These are phyloP conservation scores for Microascus cirrosus DNA, from an alignment of 2,329 filamentous ascomycete genomes.

Conservation along the genomic window DNA sequence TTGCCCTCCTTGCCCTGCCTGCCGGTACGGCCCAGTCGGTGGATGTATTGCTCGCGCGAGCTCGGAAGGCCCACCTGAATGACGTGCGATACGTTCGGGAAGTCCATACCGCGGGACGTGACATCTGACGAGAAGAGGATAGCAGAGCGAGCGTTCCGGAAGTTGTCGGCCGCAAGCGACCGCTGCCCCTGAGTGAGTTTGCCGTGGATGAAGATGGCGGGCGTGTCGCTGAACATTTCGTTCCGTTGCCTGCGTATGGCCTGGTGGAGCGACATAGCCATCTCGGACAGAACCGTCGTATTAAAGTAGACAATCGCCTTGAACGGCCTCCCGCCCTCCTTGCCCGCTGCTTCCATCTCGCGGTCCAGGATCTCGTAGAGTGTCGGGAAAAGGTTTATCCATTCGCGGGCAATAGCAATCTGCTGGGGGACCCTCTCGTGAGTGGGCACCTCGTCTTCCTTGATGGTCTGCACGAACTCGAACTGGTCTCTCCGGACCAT, in stretches of 20 bases:
- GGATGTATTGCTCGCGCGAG: slow-evolving; percentile 62
- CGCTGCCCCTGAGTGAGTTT: slow-evolving; percentile 60
- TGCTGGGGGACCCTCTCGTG: slow-evolving; percentile 78
- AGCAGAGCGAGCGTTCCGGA: slow-evolving; percentile 52
- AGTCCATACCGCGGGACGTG: slow-evolving; percentile 74
- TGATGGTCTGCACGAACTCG: slow-evolving; percentile 83
- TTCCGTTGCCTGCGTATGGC: slow-evolving; percentile 1
- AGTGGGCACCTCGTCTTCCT: slow-evolving; percentile 69
- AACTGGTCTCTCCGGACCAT: slow-evolving; percentile 73
- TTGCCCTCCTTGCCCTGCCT: slow-evolving; percentile 64
- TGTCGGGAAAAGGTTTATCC: slow-evolving; percentile 67
- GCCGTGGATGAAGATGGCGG: slow-evolving; percentile 64
- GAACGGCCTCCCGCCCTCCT: slow-evolving; percentile 48
- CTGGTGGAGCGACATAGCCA: slow-evolving; percentile 42
- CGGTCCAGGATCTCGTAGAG: slow-evolving; percentile 65
- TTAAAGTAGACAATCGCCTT: slow-evolving; percentile 95
- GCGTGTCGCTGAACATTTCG: background rate
- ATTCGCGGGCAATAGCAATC: slow-evolving; percentile 52
- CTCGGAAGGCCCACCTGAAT: slow-evolving; percentile 59
- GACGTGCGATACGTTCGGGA: slow-evolving; percentile 69
- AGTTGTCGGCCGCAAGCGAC: slow-evolving; percentile 59
- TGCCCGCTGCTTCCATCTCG: slow-evolving; percentile 34
- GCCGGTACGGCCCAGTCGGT: slow-evolving; percentile 65
- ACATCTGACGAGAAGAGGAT: slow-evolving; percentile 72
- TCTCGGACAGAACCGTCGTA: slow-evolving; percentile 60